Base-by-base conservation (phyloP, 2,329 filamentous ascomycete genomes). In the Xylariaceae sp. region DNA sequence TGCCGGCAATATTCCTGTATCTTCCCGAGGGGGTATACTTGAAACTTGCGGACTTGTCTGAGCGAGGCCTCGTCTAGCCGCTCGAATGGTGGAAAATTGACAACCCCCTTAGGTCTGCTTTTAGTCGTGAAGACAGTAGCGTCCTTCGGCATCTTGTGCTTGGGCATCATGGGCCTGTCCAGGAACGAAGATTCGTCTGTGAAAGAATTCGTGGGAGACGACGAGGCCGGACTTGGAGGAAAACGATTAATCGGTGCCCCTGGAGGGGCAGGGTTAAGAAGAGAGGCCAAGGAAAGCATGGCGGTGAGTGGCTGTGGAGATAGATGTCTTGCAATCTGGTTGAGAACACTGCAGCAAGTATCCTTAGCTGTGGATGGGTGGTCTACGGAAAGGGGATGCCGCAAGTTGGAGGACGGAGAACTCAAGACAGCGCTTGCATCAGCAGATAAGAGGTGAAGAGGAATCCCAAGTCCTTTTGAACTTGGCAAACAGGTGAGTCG, bases 21-120 rank as follows among this genome's bases (percentile, higher is more conserved):
- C 47, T 72, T 68, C 2, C 79, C 78, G 50, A 82, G 70, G 1
- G 87, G 85, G 41, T 73, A 76, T 39, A 96, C 71, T 13, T 77
- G 69, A 57, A 85, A 91, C 30, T 68, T 70, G 30, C 68, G 66
- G 46, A 93, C 77, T 48, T 83, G 72, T 12, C 67, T 65, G 9
- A 73, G 65, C 13, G 85, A 70, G 17, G 68, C 60, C 18, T 76
- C 71, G 49, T 85, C 76, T 24, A 84, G 64, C 35, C 74, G 69
- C 57, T 95, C 87, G 57, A 79, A 83, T 1, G 90, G 87, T 15
- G 76, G 76, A 57, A 84, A 95, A 58, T 84, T 83, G 51, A 94
- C 72, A 19, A 75, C 67, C 3, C 85, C 87, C 48, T 81, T 79
- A 24, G 79, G 69, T 44, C 74, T 73, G 35, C 77, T 78, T 53